Percentiles rank a stretch among this genome's conserved stretches.
Evolutionary conservation across 768 basidiomycete species (phyloP).

Genomic region (Phlegmacium glaucopus): DNA sequence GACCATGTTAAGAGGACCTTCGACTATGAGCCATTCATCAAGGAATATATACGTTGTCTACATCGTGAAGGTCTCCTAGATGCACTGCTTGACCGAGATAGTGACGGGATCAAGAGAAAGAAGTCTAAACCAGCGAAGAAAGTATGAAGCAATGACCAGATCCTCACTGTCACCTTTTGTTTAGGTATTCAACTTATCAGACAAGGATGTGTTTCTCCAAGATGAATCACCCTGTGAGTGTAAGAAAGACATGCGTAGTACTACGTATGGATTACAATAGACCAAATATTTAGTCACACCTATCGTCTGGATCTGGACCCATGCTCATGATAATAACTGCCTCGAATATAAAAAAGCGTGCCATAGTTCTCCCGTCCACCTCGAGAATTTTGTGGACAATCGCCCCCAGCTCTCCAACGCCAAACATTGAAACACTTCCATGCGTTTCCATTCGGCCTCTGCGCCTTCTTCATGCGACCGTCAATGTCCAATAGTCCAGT

Average conservation of each 20-base stretch:
- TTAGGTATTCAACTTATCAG: too few relatives aligned
- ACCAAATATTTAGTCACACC: too few relatives aligned
- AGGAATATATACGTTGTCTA: conserved; percentile 31
- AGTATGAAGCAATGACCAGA: conserved; percentile 2
- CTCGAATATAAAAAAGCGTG: conserved; percentile 47
- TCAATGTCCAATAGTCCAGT: conserved; percentile 48
- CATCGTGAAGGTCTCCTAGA: conserved; percentile 47
- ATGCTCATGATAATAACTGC: conserved; percentile 39
- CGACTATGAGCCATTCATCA: conserved; percentile 62
- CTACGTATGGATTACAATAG: too few relatives aligned
- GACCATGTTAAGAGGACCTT: conserved; percentile 57
- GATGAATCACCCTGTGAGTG: too few relatives aligned
- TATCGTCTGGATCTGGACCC: background rate
- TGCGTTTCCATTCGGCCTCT: conserved; percentile 47
- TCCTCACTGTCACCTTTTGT: too few relatives aligned
- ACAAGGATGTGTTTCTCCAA: too few relatives aligned
- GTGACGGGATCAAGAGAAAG: conserved; percentile 26
- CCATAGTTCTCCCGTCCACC: conserved; percentile 46
- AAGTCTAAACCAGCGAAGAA: too few relatives aligned
- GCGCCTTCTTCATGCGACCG: conserved; percentile 39
- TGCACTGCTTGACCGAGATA: conserved; percentile 36
- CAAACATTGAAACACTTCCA: conserved; percentile 58
- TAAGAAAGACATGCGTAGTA: too few relatives aligned
- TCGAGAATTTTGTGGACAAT: conserved; percentile 20
- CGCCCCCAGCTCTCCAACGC: conserved; percentile 40